Percentiles rank a stretch among this genome's conserved stretches.
Conservation (phyloP, 2,329 filamentous ascomycete species). For the Alternaria gansuensis region DNA sequence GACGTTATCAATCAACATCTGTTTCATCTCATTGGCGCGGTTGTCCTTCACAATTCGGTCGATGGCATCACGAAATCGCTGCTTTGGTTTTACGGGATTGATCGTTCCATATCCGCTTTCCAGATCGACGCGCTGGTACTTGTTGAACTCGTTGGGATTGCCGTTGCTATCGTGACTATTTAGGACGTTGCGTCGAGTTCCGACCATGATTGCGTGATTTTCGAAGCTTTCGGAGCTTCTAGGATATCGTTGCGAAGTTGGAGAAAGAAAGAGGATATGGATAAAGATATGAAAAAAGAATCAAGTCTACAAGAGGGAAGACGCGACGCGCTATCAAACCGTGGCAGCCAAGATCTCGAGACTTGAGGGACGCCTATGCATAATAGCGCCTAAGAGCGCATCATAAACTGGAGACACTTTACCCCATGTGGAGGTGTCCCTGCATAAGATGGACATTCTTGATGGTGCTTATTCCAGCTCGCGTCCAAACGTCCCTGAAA, state of each 20-base stretch:
- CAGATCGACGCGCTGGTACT: constrained; percentile 36
- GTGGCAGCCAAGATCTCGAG: constrained; percentile 10
- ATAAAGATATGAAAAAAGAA: constrained; percentile 4
- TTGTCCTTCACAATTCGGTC: constrained; percentile 58
- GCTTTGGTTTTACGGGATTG: constrained; percentile 25
- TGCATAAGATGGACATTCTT: constrained; percentile 23
- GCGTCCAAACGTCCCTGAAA: constrained; percentile 1
- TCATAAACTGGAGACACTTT: constrained; percentile 23
- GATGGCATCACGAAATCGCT: constrained; percentile 59
- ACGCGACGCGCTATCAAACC: constrained; percentile 18
- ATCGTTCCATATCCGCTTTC: constrained; percentile 43
- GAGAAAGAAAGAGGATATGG: not conserved
- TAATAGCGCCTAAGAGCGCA: constrained; percentile 23
- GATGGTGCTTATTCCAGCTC: constrained; percentile 22
- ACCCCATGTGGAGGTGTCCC: constrained; percentile 16
- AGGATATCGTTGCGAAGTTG: no score
- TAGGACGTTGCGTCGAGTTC: constrained; percentile 31
- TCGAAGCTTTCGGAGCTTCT: not conserved
- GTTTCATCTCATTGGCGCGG: constrained; percentile 60
- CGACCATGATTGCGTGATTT: constrained; percentile 33
- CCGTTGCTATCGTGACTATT: constrained; percentile 21
- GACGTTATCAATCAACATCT: constrained; percentile 58
- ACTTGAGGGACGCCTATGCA: constrained; percentile 1
- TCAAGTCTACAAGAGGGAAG: constrained; percentile 12
- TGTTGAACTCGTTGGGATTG: constrained; percentile 22